Evolutionary conservation across 2,329 filamentous ascomycete genomes (phyloP).

Genomic region (Nectriaceae sp.): DNA sequence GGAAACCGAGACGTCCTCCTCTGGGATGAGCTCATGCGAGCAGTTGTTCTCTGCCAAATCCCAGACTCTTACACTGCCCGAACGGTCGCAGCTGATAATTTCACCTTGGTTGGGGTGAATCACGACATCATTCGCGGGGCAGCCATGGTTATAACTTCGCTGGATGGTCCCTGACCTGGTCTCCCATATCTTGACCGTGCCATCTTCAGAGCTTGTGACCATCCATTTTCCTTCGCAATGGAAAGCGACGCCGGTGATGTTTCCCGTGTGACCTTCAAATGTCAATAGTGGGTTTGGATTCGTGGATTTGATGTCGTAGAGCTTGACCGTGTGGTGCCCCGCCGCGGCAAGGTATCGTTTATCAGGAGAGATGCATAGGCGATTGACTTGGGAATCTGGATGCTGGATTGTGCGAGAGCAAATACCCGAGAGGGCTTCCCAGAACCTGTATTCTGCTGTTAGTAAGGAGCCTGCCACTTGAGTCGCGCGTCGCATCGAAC

Average conservation of each 20-base stretch:
- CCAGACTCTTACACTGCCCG: conserved; percentile 93
- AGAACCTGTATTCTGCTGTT: conserved; percentile 66
- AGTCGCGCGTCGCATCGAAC: conserved; percentile 35
- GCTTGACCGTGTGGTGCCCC: conserved; percentile 82
- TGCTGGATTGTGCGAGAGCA: conserved; percentile 98
- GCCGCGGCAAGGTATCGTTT: conserved; percentile 92
- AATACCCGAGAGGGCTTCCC: conserved; percentile 96
- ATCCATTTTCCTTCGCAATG: conserved; percentile 99
- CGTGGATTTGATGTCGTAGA: conserved; percentile 98
- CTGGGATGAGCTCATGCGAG: conserved; percentile 92
- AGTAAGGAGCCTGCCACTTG: conserved; percentile 9
- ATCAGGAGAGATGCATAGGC: conserved; percentile 96
- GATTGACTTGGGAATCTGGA: conserved; percentile 97
- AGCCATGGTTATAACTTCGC: conserved; percentile 88
- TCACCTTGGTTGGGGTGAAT: conserved; percentile 99
- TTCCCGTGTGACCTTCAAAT: conserved; percentile 94
- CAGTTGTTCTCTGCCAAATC: conserved; percentile 96
- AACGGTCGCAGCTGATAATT: conserved; percentile 92
- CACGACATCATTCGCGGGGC: conserved; percentile 95
- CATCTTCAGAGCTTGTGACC: conserved; percentile 96
- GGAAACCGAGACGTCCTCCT: conserved; percentile 90
- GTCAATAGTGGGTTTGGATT: conserved; percentile 91
- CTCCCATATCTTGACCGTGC: conserved; percentile 97
- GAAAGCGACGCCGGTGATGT: conserved; percentile 95
- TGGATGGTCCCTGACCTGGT: conserved; percentile 84